Percentiles rank a stretch among this genome's conserved stretches.
Conservation (phyloP, 345 rosid genomes). For the Gossypium mustelinum region DNA sequence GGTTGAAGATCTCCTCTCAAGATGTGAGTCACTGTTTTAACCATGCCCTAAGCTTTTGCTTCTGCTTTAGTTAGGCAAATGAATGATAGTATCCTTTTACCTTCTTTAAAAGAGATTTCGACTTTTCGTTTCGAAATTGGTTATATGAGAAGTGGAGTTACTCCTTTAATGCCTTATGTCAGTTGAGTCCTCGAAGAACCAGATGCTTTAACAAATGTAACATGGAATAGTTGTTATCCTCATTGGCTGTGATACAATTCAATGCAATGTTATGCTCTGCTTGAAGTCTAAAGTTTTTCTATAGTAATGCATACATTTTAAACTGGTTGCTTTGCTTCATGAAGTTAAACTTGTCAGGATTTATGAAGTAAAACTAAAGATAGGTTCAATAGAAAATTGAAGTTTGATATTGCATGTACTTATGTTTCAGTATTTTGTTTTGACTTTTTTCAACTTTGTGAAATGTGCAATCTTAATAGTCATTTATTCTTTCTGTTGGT, state of each 20-base stretch:
- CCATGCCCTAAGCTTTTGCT: not conserved
- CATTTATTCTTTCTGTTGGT: not conserved
- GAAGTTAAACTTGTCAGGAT: not conserved
- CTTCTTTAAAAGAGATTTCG: not conserved
- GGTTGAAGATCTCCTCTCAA: conserved; percentile 66
- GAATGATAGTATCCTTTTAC: not conserved
- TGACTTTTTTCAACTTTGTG: not conserved
- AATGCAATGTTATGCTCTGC: not conserved
- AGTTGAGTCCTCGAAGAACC: not conserved
- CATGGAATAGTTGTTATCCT: not conserved
- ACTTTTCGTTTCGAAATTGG: not conserved
- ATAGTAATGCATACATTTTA: not conserved
- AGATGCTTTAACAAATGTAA: not conserved
- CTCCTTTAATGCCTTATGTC: not conserved
- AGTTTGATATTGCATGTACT: not conserved
- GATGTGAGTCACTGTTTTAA: conserved; percentile 35
- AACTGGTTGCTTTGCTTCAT: not conserved
- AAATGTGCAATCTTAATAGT: not conserved
- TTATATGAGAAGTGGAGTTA: not conserved
- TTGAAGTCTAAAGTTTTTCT: not conserved
- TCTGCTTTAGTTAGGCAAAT: not conserved
- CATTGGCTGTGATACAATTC: not conserved
- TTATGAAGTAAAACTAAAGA: not conserved
- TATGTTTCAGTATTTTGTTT: not conserved
- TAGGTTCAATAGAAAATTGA: not conserved